Evolutionary conservation across 345 rosid species (phyloP).

Genomic region (Moricandia moricandioides): DNA sequence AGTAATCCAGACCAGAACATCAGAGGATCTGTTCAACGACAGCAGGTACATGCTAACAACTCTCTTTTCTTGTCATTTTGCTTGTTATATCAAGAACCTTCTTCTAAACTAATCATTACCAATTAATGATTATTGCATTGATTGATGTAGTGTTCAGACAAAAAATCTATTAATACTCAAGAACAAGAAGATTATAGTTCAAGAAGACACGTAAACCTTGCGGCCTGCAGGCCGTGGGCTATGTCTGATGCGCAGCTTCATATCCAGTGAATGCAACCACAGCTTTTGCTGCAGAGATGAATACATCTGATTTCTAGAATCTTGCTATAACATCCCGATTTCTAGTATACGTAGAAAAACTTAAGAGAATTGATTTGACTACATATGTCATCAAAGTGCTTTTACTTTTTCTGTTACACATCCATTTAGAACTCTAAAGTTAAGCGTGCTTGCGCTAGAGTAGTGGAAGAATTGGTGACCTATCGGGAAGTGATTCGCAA

Average conservation of each 20-base stretch:
- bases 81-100: slow-evolving; percentile 26
- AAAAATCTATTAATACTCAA: slow-evolving; percentile 1
- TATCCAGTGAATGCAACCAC: slow-evolving; percentile 49
- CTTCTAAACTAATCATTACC: slow-evolving; percentile 1
- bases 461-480: too few species aligned
- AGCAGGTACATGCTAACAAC: slow-evolving; percentile 58
- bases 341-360: too few species aligned
- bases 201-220: slow-evolving; percentile 47
- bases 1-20: slow-evolving; percentile 71
- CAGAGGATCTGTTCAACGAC: slow-evolving; percentile 58
- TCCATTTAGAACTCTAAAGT: too few species aligned
- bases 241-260: slow-evolving; percentile 79
- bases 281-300: slow-evolving; percentile 46
- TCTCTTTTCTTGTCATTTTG: slow-evolving; percentile 29
- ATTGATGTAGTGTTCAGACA: slow-evolving; percentile 6
- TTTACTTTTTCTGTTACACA: too few species aligned
- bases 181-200: slow-evolving; percentile 35
- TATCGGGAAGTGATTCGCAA: too few species aligned
- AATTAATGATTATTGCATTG: slow-evolving; percentile 4
- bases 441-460: too few species aligned
- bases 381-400: too few species aligned
- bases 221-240: slow-evolving; percentile 69
- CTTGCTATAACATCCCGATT: too few species aligned
- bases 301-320: slow-evolving; percentile 67
- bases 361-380: too few species aligned